Percentiles rank a stretch among this genome's conserved stretches.
Conservation (phyloP, 495 filamentous ascomycete genomes). For the Daldinia concentrica region DNA sequence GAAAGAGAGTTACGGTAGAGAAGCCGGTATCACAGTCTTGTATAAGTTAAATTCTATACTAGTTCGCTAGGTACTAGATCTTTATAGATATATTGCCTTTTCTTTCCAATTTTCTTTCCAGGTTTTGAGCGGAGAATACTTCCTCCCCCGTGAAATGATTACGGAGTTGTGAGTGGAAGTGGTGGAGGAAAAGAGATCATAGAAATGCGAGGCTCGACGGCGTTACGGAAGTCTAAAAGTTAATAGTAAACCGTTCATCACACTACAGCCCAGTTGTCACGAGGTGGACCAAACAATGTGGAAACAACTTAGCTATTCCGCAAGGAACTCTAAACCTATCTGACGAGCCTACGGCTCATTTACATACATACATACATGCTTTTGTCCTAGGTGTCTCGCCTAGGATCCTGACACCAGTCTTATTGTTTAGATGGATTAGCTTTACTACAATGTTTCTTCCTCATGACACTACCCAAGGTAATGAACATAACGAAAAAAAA, state of each 20-base stretch:
- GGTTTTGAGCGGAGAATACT: background rate
- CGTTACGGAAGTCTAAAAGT: background rate
- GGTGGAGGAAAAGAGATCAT: background rate
- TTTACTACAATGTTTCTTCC: background rate
- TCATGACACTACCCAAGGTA: conserved; percentile 10
- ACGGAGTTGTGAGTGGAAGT: background rate
- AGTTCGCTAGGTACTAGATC: conserved; percentile 10
- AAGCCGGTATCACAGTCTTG: background rate
- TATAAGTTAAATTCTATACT: background rate
- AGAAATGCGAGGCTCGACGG: background rate
- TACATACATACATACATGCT: too few relatives aligned
- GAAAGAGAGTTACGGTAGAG: conserved; percentile 22
- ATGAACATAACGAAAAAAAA: conserved; percentile 12
- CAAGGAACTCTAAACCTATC: too few relatives aligned
- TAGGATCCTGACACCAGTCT: too few relatives aligned
- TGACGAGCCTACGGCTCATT: too few relatives aligned
- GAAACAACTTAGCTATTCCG: too few relatives aligned
- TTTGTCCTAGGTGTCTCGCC: too few relatives aligned
- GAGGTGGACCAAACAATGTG: too few relatives aligned
- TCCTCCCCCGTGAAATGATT: background rate
- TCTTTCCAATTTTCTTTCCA: background rate
- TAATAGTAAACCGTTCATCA: background rate
- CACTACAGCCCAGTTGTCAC: background rate
- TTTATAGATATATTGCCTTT: conserved; percentile 19
- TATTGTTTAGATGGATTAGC: background rate